phyloP scores from a whole-genome alignment of 129 eudicot species.

The carrot (Daucus carota) region DH1_v3.0 NC_030383.2:4333501-4334000 shows the following conservation, averaged over 20 bases:
- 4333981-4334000: background rate
- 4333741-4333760: slow-evolving; percentile 89
- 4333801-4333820: slow-evolving; percentile 78
- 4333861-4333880: slow-evolving; percentile 26
- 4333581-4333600: slow-evolving; percentile 92
- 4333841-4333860: slow-evolving; percentile 31
- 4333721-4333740: slow-evolving; percentile 51
- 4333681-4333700: slow-evolving; percentile 29
- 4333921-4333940: slow-evolving; percentile 29
- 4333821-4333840: slow-evolving; percentile 55
- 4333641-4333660: slow-evolving; percentile 33
- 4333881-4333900: slow-evolving; percentile 26
- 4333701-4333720: slow-evolving; percentile 42
- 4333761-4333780: slow-evolving; percentile 68
- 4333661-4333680: slow-evolving; percentile 31
- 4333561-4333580: slow-evolving; percentile 61
- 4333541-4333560: slow-evolving; percentile 23
- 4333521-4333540: slow-evolving; percentile 46
- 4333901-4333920: slow-evolving; percentile 61
- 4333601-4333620: slow-evolving; percentile 75
- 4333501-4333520: slow-evolving; percentile 94
- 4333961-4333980: slow-evolving; percentile 18
- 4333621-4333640: slow-evolving; percentile 40
- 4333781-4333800: slow-evolving; percentile 72
- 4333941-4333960: background rate